These are phyloP conservation scores for Blakeslea trispora DNA, from an alignment of 371 early-diverging fungal genomes.

Conservation along the genomic window DNA sequence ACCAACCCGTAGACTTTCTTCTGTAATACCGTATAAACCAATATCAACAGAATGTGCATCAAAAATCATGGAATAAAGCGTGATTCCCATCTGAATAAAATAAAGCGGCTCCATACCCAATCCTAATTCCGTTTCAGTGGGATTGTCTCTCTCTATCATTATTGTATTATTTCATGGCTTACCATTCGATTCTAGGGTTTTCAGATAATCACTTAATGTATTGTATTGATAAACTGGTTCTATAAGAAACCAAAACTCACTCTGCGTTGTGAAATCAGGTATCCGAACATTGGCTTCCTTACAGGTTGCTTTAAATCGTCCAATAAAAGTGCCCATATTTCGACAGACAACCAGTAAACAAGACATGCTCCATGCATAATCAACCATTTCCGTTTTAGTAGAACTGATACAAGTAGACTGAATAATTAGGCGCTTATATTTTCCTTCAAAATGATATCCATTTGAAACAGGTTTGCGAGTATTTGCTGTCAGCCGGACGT, in stretches of 20 bases:
- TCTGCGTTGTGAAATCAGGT: background rate
- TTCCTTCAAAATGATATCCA: background rate
- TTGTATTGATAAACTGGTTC: background rate
- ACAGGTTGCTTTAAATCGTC: background rate
- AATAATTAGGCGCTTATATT: background rate
- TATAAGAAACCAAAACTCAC: background rate
- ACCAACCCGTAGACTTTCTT: conserved; percentile 4
- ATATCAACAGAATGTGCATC: conserved; percentile 18
- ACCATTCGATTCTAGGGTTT: background rate
- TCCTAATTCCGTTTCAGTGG: too few relatives aligned
- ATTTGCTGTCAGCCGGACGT: too few relatives aligned
- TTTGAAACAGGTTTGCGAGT: too few relatives aligned
- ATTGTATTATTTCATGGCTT: conserved; percentile 2
- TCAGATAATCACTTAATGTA: conserved; percentile 3
- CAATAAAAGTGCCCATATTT: conserved; percentile 12
- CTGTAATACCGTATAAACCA: conserved; percentile 6
- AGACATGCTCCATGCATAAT: conserved; percentile 11
- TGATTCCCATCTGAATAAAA: conserved; percentile 19
- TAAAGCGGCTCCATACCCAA: conserved; percentile 1
- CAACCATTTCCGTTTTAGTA: background rate
- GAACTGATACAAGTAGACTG: background rate
- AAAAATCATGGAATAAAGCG: conserved; percentile 15
- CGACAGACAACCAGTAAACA: conserved; percentile 3
- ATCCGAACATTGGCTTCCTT: background rate
- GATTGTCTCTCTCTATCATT: background rate